Conservation (phyloP, 345 rosid species). For the Ceriops tagal region DNA sequence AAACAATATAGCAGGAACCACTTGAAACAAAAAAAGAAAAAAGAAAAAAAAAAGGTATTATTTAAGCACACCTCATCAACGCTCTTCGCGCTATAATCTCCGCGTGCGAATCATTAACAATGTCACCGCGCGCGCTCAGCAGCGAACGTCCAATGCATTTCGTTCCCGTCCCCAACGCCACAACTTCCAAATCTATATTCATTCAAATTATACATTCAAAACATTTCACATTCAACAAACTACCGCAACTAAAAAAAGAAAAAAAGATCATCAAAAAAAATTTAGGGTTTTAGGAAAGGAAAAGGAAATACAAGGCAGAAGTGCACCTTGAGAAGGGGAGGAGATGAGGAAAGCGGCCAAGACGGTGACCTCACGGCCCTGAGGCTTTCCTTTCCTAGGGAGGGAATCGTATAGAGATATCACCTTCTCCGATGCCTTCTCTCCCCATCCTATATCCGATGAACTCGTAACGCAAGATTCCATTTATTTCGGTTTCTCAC, state of each 20-base stretch:
- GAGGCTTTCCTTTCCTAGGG: slow-evolving; percentile 91
- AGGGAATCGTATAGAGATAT: slow-evolving; percentile 49
- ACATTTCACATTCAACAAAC: no score
- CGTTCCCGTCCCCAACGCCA: slow-evolving; percentile 84
- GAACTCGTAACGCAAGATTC: background rate
- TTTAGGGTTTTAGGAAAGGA: background rate
- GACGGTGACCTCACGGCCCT: slow-evolving; percentile 82
- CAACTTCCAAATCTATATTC: slow-evolving; percentile 51
- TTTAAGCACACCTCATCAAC: slow-evolving; percentile 46
- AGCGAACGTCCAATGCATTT: slow-evolving; percentile 67
- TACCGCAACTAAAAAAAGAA: background rate
- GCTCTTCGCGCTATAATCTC: slow-evolving; percentile 82
- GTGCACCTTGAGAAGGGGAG: slow-evolving; percentile 62
- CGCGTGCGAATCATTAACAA: slow-evolving; percentile 88
- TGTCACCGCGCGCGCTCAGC: slow-evolving; percentile 66
- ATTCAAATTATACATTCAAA: background rate
- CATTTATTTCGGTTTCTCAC: background rate
- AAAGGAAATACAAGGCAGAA: background rate
- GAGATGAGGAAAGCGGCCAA: slow-evolving; percentile 78
- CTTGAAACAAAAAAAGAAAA: background rate
- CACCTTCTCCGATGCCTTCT: slow-evolving; percentile 53
- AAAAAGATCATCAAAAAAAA: background rate
- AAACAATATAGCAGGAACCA: background rate
- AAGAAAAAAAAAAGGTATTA: no score
- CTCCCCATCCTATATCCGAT: slow-evolving; percentile 38